Conservation (phyloP, 192 early-diverging fungal species). For the Phlyctochytrium bullatum region DNA sequence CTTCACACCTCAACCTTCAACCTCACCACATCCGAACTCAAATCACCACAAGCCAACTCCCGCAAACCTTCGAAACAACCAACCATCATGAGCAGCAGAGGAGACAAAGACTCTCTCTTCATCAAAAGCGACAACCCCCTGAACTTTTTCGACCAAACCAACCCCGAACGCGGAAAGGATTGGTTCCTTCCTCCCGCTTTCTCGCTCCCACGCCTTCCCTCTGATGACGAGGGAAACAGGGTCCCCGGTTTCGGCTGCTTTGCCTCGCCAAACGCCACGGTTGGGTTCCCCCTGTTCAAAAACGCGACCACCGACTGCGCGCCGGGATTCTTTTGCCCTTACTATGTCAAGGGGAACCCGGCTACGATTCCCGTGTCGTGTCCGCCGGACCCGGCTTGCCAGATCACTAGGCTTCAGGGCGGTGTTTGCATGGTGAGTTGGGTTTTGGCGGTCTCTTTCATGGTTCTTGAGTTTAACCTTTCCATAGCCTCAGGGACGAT, state of each 20-base stretch:
- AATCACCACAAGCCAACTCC: too few species aligned
- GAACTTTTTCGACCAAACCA: conserved; percentile 3
- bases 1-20: too few species aligned
- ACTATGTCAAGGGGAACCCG: conserved; percentile 9
- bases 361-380: conserved; percentile 23
- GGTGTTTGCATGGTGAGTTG: not conserved
- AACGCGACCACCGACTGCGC: not conserved
- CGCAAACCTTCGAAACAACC: too few species aligned
- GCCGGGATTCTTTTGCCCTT: conserved; percentile 27
- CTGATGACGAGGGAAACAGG: not conserved
- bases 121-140: not conserved
- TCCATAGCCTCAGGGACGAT: conserved; percentile 29
- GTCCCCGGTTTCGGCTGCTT: conserved; percentile 24
- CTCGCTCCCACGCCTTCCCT: not conserved
- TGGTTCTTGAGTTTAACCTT: too few species aligned
- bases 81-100: too few species aligned
- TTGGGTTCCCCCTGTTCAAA: conserved; percentile 16
- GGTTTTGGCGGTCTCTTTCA: not conserved
- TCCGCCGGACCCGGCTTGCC: conserved; percentile 14
- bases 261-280: not conserved
- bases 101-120: too few species aligned
- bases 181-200: conserved; percentile 13
- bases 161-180: not conserved
- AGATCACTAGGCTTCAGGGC: not conserved
- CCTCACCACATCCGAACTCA: too few species aligned